Base-by-base conservation (phyloP, 495 filamentous ascomycete species). In the Penicillium subrubescens region DNA sequence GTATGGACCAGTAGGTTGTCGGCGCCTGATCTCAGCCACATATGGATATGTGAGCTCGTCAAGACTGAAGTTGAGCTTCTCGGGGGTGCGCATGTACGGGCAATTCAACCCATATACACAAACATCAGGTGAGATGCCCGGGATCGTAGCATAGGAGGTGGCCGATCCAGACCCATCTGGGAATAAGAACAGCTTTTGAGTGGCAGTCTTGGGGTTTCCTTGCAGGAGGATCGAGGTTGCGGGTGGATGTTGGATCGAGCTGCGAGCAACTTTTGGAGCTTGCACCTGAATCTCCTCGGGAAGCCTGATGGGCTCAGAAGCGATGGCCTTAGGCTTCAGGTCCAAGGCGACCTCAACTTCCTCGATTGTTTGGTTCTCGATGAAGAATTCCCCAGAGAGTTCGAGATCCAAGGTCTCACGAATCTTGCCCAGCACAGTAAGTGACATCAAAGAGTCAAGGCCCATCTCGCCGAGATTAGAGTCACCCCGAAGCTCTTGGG, bases 1-100 rank as follows among this genome's bases (percentile, higher is more conserved):
- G 74, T 90, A 90, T 5, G 87, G 87, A 1, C 92, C 92, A 50
- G 87, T 83, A 0, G 93, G 87, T 77, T 93, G 83, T 35, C 91
- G 87, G 63, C 91, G 86, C 11, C 86, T 88, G 62, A 91, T 89
- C 67, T 90, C 82, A 27, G 84, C 83, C 14, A 89, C 77, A 65
- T 87, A 89, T n/a, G 83, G 77, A 19, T 81, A 77, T 23, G 86
- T 85, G 34, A 87, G 75, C 71, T 81, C 78, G 35, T 88, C 82
- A 41, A 90, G 76, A 64, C 81, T 81, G 76, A 81, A 82, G 41
- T 76, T 82, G 64, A 82, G 82, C 14, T 86, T 79, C 52, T 84
- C 80, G 0, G 87, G 87, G 0, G 77, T 81, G 65, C 86, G 87
- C 84, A 88, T 87, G 77, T 87, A 90, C 1, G 87, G 87, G 68